Evolutionary conservation across 148 eudicot genomes (phyloP), one percentile per base, ranked within the genome.

Genomic region (Chenopodium quinoa): DNA sequence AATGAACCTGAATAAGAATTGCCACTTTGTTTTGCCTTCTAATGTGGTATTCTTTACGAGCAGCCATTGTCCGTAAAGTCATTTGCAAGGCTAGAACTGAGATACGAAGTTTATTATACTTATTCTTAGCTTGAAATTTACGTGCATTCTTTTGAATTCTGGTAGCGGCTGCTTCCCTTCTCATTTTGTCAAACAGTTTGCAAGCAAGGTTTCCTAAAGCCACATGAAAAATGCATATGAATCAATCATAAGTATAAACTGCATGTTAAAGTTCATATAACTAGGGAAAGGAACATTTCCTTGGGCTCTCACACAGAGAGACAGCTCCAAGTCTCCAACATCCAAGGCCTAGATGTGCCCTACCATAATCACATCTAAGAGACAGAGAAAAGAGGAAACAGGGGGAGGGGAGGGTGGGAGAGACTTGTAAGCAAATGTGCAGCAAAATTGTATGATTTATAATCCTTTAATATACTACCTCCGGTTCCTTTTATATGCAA

Each of bases 11-110:
- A 80, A 97, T 88, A 75, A 82, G 56, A 63, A 79, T 88, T 71
- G 96, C 94, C 74, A 95, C 98, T 88, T 91, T 92, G 79, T 86
- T 90, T 84, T 85, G 88, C 88, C 88, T 94, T 88, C 86, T 89
- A 78, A 79, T 84, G 73, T 89, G 90, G 74, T 86, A 87, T 78
- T 77, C 90, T 65, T 91, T 92, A 82, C 88, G 91, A 82, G 98
- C 94, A 77, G 87, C 89, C 96, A 91, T 89, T 44, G 90, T 83
- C 58, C 99, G 90, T 77, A 97, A 78, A 78, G 90, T 86, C 75
- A 90, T 90, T 82, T 94, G 98, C 80, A 97, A 74, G 73, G 81
- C 90, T 83, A 91, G 86, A 65, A 89, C 97, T 29, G 96, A 89
- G 80, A 75, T 13, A 75, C 88, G 90, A 78, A 94, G 90, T 82